A percentile compares a stretch with the other conserved stretches of the same genome.
phyloP scores from a whole-genome alignment of 257 asterid species.

The Hygrophila difformis region DNA sequence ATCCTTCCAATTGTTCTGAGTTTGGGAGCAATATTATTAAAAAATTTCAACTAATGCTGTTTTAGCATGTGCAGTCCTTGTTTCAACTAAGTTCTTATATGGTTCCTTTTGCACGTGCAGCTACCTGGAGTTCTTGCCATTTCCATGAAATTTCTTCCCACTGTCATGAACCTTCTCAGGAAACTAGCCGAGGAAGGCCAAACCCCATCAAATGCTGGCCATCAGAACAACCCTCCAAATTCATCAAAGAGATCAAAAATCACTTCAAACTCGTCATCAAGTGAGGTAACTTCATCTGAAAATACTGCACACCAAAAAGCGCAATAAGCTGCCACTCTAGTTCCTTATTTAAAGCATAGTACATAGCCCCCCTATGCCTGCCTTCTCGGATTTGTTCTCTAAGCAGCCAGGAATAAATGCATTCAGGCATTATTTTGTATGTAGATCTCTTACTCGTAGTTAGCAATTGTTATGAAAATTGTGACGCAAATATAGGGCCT shows the following conservation, averaged over 20 bases:
- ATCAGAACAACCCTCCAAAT: conserved; percentile 38
- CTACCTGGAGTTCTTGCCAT: conserved; percentile 74
- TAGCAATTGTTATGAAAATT: conserved; percentile 2
- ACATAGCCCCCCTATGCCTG: conserved; percentile 12
- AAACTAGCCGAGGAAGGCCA: conserved; percentile 79
- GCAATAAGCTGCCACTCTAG: conserved; percentile 26
- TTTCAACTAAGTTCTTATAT: conserved; percentile 1
- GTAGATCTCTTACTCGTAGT: conserved; percentile 21
- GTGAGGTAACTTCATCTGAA: conserved; percentile 40
- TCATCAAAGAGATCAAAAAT: conserved; percentile 29
- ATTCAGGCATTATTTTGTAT: conserved; percentile 25
- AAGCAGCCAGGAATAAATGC: conserved; percentile 12
- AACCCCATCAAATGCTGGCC: conserved; percentile 28
- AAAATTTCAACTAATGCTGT: not conserved
- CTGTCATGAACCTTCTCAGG: conserved; percentile 67
- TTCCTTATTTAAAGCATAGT: conserved; percentile 18
- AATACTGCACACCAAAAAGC: conserved; percentile 30
- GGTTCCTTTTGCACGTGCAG: conserved; percentile 28
- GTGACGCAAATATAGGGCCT: not conserved
- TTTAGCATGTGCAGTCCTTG: not conserved
- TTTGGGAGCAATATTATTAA: too few species aligned
- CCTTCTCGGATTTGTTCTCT: conserved; percentile 8
- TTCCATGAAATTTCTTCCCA: conserved; percentile 83
- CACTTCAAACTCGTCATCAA: conserved; percentile 37
- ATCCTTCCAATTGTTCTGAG: too few species aligned